Percentiles rank a stretch among this genome's conserved stretches.
These are phyloP conservation scores for Pseudonectria foliicola DNA, from an alignment of 2,329 filamentous ascomycete genomes.

Conservation along the genomic window DNA sequence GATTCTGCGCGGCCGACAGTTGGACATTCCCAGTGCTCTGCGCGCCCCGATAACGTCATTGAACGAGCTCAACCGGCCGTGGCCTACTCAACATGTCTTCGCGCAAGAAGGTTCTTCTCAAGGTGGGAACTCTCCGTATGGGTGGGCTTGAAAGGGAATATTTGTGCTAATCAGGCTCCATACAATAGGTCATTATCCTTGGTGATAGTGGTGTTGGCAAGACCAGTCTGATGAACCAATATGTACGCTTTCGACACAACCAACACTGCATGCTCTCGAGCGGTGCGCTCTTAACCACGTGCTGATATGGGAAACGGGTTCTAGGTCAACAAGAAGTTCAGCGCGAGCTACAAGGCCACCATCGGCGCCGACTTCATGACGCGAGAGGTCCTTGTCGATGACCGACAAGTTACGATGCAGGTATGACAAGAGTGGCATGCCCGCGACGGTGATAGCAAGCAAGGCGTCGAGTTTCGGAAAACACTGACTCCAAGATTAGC, in stretches of 20 bases:
- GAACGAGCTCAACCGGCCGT: constrained; percentile 14
- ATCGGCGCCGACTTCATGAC: constrained; percentile 98
- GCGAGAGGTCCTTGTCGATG: constrained; percentile 94
- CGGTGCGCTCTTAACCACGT: too few species aligned
- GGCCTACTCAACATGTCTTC: constrained; percentile 55
- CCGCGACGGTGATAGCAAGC: constrained; percentile 8
- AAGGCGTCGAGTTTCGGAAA: background rate
- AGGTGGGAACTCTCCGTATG: constrained; percentile 46
- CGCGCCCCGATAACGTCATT: constrained; percentile 27
- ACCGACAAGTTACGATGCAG: constrained; percentile 98
- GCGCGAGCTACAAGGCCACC: constrained; percentile 98
- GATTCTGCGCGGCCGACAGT: background rate
- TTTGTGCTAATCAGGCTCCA: constrained; percentile 10
- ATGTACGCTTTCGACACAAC: constrained; percentile 57
- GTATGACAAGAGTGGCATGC: constrained; percentile 37
- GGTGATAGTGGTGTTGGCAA: constrained; percentile 98
- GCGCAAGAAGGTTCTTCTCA: constrained; percentile 84
- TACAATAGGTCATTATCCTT: constrained; percentile 84
- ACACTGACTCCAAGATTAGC: constrained; percentile 42
- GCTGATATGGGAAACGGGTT: background rate
- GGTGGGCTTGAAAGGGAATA: background rate
- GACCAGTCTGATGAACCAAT: constrained; percentile 99
- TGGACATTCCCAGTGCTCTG: constrained; percentile 14
- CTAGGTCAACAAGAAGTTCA: constrained; percentile 99
- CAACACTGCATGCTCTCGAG: too few species aligned